Percentiles rank a stretch among this genome's conserved stretches.
Evolutionary conservation across 2,329 filamentous ascomycete species (phyloP).

Genomic region (Ophiosphaerella narmari): DNA sequence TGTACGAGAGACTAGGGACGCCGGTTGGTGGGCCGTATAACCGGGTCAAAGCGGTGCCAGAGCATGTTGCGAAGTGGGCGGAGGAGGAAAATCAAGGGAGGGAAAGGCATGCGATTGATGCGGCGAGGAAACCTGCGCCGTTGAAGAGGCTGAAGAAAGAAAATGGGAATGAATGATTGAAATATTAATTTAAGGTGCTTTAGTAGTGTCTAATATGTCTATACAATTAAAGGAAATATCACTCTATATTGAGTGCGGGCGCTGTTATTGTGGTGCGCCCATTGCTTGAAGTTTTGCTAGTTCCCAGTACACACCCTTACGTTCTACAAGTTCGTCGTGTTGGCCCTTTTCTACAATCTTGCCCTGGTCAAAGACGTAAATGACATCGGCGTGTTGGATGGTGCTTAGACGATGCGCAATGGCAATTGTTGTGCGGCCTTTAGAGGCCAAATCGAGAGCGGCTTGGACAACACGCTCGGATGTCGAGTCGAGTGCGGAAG

Average conservation of each 20-base stretch:
- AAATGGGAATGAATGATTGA: conserved; percentile 6
- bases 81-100: conserved; percentile 50
- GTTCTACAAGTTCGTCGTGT: conserved; percentile 63
- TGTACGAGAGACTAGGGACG: conserved; percentile 66
- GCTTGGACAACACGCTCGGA: conserved; percentile 78
- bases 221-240: neutral
- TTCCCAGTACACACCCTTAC: conserved; percentile 49
- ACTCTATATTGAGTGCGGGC: neutral
- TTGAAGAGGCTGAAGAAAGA: conserved; percentile 25
- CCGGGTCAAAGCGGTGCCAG: conserved; percentile 61
- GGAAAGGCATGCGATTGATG: conserved; percentile 28
- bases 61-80: conserved; percentile 62
- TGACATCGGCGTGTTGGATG: conserved; percentile 91
- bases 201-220: neutral
- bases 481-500: conserved; percentile 43
- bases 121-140: conserved; percentile 26
- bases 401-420: conserved; percentile 91
- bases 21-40: conserved; percentile 67
- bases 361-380: conserved; percentile 95
- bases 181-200: neutral
- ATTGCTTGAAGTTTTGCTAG: conserved; percentile 43
- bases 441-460: conserved; percentile 78
- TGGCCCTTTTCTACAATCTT: conserved; percentile 83
- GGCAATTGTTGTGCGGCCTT: conserved; percentile 89
- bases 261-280: conserved; percentile 38